These are phyloP conservation scores for Polyporus tsugae DNA, from an alignment of 1,284 basidiomycete genomes.

Conservation along the genomic window DNA sequence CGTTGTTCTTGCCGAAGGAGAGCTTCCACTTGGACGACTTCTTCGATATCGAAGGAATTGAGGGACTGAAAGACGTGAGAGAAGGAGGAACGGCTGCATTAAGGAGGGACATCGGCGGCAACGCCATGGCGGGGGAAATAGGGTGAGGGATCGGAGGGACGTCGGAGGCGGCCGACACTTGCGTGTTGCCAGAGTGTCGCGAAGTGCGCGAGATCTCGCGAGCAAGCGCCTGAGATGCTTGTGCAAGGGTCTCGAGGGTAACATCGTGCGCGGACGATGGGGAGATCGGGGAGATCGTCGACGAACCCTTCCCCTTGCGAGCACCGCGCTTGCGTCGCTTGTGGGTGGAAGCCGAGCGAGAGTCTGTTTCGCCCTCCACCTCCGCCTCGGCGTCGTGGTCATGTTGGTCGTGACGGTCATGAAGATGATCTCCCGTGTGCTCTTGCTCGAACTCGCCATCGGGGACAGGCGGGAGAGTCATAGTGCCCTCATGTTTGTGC, in stretches of 20 bases:
- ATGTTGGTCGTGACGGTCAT: constrained; percentile 45
- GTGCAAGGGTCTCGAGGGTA: constrained; percentile 75
- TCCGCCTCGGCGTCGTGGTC: constrained; percentile 47
- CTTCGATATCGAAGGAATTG: constrained; percentile 58
- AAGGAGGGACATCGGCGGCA: constrained; percentile 32
- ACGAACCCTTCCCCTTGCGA: constrained; percentile 68
- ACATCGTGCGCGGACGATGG: constrained; percentile 50
- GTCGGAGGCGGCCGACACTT: constrained; percentile 27
- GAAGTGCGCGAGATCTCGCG: constrained; percentile 79
- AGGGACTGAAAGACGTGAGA: constrained; percentile 28
- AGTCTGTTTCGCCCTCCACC: constrained; percentile 47
- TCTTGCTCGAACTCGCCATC: constrained; percentile 62
- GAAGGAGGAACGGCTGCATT: constrained; percentile 34
- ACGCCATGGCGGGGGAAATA: constrained; percentile 26
- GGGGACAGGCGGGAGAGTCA: constrained; percentile 33
- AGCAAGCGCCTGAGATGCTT: constrained; percentile 83
- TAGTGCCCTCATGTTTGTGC: constrained; percentile 36
- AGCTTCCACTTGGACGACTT: constrained; percentile 85
- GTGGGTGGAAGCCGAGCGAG: constrained; percentile 69
- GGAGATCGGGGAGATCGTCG: constrained; percentile 36
- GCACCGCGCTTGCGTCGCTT: constrained; percentile 84
- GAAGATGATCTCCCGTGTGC: constrained; percentile 29
- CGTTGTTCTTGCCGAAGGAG: constrained; percentile 69
- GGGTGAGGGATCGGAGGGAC: constrained; percentile 24
- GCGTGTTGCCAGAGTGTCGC: constrained; percentile 30